Conservation (phyloP, 2,329 filamentous ascomycete species). For the Cladosporium sp. region DNA sequence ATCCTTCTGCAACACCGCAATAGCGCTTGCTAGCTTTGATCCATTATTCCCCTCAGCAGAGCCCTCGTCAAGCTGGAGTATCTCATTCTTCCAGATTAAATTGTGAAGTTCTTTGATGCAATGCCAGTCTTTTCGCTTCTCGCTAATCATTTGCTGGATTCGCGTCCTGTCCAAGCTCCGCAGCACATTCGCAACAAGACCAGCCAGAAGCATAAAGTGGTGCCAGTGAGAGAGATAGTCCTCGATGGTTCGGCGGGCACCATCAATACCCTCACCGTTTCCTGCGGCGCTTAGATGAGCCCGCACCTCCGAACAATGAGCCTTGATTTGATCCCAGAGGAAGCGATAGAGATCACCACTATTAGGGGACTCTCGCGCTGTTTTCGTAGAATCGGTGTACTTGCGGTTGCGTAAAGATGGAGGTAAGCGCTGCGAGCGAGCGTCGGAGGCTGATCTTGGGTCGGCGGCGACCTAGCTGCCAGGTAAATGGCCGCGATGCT, state of each 20-base stretch:
- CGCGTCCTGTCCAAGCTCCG: not conserved
- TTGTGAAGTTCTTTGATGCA: not conserved
- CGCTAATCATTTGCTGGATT: not conserved
- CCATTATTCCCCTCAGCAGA: not conserved
- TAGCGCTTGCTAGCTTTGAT: not conserved
- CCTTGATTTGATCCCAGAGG: not conserved
- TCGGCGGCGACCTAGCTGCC: not conserved
- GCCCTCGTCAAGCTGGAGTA: not conserved
- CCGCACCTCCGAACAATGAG: not conserved
- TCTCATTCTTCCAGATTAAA: not conserved
- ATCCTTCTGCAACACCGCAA: not conserved
- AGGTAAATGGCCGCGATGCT: not conserved
- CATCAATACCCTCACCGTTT: not conserved
- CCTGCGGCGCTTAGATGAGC: not conserved
- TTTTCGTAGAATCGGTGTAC: not conserved
- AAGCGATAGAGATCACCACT: not conserved
- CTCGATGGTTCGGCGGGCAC: not conserved
- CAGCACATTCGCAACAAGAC: not conserved
- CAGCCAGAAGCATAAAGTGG: not conserved
- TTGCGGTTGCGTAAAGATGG: not conserved
- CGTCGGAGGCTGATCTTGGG: not conserved
- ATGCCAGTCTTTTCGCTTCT: not conserved
- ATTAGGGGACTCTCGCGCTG: not conserved
- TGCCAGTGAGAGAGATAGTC: not conserved
- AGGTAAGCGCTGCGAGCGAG: not conserved